A percentile compares a stretch with the other conserved stretches of the same genome.
Evolutionary conservation across 2,329 filamentous ascomycete genomes (phyloP).

Genomic region (Penicillium rolfsii): DNA sequence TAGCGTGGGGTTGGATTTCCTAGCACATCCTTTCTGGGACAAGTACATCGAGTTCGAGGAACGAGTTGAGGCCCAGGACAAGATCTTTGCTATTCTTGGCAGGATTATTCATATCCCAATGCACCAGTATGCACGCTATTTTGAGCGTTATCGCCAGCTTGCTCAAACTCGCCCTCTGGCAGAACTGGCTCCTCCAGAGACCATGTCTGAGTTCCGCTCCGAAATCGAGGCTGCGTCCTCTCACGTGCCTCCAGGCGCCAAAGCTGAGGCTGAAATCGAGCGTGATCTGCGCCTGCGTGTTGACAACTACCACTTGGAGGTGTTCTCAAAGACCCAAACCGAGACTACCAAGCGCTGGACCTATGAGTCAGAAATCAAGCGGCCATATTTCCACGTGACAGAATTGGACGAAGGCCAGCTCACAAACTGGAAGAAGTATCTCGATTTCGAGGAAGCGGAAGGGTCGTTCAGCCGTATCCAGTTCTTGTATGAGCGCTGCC

Average conservation of each 20-base stretch:
- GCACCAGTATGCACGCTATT: slow-evolving; percentile 95
- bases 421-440: slow-evolving; percentile 90
- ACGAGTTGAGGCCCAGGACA: slow-evolving; percentile 79
- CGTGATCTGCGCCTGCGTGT: slow-evolving; percentile 78
- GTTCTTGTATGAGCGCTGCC: slow-evolving; percentile 89
- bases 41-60: slow-evolving; percentile 98
- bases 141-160: slow-evolving; percentile 81
- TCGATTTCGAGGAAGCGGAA: slow-evolving; percentile 91
- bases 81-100: slow-evolving; percentile 79
- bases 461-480: slow-evolving; percentile 74
- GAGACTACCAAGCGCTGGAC: slow-evolving; percentile 94
- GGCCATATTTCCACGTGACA: slow-evolving; percentile 95
- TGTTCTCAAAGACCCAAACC: slow-evolving; percentile 77
- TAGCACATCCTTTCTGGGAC: slow-evolving; percentile 97
- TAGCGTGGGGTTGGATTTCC: slow-evolving; percentile 87
- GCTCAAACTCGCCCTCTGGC: slow-evolving; percentile 71
- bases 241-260: slow-evolving; percentile 49
- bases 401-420: slow-evolving; percentile 85
- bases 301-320: slow-evolving; percentile 77
- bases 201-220: slow-evolving; percentile 67
- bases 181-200: slow-evolving; percentile 72
- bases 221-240: slow-evolving; percentile 66
- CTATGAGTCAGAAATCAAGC: slow-evolving; percentile 91
- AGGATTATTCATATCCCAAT: slow-evolving; percentile 88
- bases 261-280: slow-evolving; percentile 78